Conservation (phyloP, 257 asterid species). For the Solanum bulbocastanum region DNA sequence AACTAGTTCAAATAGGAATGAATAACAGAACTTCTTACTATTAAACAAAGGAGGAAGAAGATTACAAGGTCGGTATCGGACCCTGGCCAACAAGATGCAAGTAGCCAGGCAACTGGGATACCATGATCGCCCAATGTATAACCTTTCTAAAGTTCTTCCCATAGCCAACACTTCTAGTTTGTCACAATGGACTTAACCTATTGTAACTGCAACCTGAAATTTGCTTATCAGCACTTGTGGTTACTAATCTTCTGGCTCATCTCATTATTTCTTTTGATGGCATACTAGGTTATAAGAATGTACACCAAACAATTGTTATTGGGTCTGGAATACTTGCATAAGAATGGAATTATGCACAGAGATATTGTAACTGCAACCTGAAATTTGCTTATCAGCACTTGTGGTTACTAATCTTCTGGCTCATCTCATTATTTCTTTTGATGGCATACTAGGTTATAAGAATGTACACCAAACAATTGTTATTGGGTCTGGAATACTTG, state of each 20-base stretch:
- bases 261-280: slow-evolving; percentile 1
- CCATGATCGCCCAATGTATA: not conserved
- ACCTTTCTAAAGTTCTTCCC: not conserved
- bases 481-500: slow-evolving; percentile 89
- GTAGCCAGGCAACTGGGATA: not conserved
- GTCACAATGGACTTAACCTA: not conserved
- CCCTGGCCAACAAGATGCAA: not conserved
- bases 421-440: not conserved
- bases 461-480: slow-evolving; percentile 90
- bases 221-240: not conserved
- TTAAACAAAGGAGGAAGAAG: not conserved
- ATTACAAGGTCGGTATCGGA: not conserved
- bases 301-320: slow-evolving; percentile 83
- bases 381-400: not conserved
- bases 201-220: not conserved
- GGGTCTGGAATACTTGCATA: slow-evolving; percentile 93
- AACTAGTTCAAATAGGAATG: not conserved
- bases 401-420: not conserved
- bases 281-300: slow-evolving; percentile 85
- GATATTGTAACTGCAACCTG: slow-evolving; percentile 34
- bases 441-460: slow-evolving; percentile 63
- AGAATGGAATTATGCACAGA: slow-evolving; percentile 93
- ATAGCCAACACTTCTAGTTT: not conserved
- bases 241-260: not conserved
- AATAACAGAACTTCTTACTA: not conserved